These are phyloP conservation scores for Ophiostoma montium DNA, from an alignment of 2,329 filamentous ascomycete species.

Conservation along the genomic window DNA sequence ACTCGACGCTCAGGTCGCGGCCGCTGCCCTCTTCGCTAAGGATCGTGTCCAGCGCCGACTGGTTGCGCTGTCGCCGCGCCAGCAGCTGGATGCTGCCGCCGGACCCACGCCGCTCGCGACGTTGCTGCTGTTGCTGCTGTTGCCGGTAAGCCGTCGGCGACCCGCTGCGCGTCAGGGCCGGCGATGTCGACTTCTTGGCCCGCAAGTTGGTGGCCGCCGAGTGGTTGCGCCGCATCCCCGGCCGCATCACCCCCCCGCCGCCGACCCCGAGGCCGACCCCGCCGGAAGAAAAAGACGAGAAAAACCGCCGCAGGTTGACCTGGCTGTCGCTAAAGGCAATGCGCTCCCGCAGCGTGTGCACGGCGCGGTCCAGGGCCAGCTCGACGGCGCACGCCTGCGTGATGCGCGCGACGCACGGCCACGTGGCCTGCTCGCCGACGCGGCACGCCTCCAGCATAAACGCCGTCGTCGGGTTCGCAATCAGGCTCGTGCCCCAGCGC, in stretches of 20 bases:
- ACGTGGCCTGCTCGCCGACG: conserved; percentile 73
- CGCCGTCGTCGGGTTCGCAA: conserved; percentile 71
- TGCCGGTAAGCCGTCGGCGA: conserved; percentile 1
- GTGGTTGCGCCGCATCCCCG: conserved; percentile 9
- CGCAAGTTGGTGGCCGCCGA: not conserved
- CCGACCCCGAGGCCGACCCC: conserved; percentile 1
- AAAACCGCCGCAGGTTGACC: conserved; percentile 39
- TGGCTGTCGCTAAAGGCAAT: conserved; percentile 57
- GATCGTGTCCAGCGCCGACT: conserved; percentile 20
- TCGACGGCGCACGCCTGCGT: conserved; percentile 82
- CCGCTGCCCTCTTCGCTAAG: conserved; percentile 22
- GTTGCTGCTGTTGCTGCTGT: conserved; percentile 5
- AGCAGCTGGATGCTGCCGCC: conserved; percentile 32
- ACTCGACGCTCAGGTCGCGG: conserved; percentile 14
- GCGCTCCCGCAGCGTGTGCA: conserved; percentile 51
- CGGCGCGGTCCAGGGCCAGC: conserved; percentile 63
- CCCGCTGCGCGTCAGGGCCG: not conserved
- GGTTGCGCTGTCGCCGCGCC: conserved; percentile 20
- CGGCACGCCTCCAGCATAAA: conserved; percentile 74
- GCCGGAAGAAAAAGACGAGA: no score
- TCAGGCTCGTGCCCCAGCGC: conserved; percentile 40
- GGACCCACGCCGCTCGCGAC: conserved; percentile 28
- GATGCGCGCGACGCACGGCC: conserved; percentile 78
- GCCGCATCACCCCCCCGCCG: no score
- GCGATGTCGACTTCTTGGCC: not conserved